These are phyloP conservation scores for Starmerella roubikii DNA, from an alignment of 805 yeast species.

Conservation along the genomic window DNA sequence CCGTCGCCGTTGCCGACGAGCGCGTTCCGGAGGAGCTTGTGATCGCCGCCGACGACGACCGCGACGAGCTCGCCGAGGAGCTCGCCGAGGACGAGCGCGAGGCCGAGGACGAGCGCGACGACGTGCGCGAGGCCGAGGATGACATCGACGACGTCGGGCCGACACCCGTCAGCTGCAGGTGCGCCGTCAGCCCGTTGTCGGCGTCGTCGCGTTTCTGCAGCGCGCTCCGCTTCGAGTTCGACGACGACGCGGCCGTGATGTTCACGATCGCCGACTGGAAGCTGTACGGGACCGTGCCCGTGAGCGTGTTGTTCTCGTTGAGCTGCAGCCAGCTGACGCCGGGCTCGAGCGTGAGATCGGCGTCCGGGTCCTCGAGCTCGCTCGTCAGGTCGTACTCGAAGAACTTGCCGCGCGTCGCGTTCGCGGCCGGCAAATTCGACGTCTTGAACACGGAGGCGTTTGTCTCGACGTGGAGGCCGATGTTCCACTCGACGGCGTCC, in stretches of 20 bases:
- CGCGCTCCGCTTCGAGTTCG: conserved; percentile 13
- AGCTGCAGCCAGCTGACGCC: conserved; percentile 50
- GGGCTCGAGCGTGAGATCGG: conserved; percentile 25
- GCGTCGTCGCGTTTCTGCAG: conserved; percentile 22
- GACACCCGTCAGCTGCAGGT: conserved; percentile 15
- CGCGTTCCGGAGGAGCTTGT: conserved; percentile 18
- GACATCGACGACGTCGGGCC: conserved; percentile 7
- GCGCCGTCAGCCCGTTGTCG: conserved; percentile 11
- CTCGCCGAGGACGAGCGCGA: conserved; percentile 22
- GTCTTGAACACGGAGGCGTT: conserved; percentile 31
- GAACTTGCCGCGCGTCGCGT: conserved; percentile 53
- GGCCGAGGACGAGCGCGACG: conserved; percentile 17
- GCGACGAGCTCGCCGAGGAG: conserved; percentile 19
- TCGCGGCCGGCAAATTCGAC: conserved; percentile 38
- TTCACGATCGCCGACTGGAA: conserved; percentile 30
- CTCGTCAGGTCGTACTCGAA: conserved; percentile 48
- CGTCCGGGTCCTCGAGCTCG: conserved; percentile 34
- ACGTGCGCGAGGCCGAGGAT: conserved; percentile 23
- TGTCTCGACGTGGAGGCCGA: conserved; percentile 19
- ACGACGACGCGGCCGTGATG: conserved; percentile 38
- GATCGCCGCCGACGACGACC: conserved; percentile 18
- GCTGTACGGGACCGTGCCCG: conserved; percentile 46
- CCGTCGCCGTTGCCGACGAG: conserved; percentile 20
- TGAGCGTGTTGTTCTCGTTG: conserved; percentile 47
- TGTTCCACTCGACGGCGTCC: conserved; percentile 24